A percentile compares a stretch with the other conserved stretches of the same genome.
These are phyloP conservation scores for Grifola frondosa DNA, from an alignment of 1,284 basidiomycete species.

Conservation along the genomic window DNA sequence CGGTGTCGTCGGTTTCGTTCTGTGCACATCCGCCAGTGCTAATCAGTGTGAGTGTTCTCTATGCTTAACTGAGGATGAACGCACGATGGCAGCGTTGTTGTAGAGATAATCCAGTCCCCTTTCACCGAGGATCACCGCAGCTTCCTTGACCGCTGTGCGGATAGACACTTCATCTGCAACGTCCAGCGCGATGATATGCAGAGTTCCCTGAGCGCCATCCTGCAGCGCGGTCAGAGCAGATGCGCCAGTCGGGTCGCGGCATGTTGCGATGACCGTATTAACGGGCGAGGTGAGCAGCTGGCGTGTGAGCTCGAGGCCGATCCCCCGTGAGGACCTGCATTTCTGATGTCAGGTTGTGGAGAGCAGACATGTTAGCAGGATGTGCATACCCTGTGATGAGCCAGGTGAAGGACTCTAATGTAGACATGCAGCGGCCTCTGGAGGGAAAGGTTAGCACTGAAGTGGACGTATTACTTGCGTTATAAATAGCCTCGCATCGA, in stretches of 20 bases:
- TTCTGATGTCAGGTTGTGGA: background rate
- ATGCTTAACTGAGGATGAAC: conserved; percentile 5
- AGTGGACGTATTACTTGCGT: too few relatives aligned
- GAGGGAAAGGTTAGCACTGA: too few relatives aligned
- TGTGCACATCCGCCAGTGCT: background rate
- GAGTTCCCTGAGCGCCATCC: conserved; percentile 21
- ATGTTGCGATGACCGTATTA: conserved; percentile 41
- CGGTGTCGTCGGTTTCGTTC: conserved; percentile 27
- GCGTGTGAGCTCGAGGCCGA: conserved; percentile 39
- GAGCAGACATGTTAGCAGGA: background rate
- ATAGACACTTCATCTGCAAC: conserved; percentile 32
- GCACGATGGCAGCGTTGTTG: conserved; percentile 41
- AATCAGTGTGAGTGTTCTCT: background rate
- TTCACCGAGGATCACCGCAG: conserved; percentile 28
- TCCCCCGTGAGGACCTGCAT: conserved; percentile 39
- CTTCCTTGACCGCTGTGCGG: conserved; percentile 22
- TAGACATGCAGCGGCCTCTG: too few relatives aligned
- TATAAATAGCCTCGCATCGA: too few relatives aligned
- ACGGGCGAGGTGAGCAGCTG: conserved; percentile 34
- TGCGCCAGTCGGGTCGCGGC: conserved; percentile 35
- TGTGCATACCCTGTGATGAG: conserved; percentile 13
- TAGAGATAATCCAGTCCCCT: conserved; percentile 38
- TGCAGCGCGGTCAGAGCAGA: conserved; percentile 28
- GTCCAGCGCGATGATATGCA: conserved; percentile 38
- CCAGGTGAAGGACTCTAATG: too few relatives aligned